phyloP scores from a whole-genome alignment of 2,329 filamentous ascomycete species.

The Oidium heveae region DNA sequence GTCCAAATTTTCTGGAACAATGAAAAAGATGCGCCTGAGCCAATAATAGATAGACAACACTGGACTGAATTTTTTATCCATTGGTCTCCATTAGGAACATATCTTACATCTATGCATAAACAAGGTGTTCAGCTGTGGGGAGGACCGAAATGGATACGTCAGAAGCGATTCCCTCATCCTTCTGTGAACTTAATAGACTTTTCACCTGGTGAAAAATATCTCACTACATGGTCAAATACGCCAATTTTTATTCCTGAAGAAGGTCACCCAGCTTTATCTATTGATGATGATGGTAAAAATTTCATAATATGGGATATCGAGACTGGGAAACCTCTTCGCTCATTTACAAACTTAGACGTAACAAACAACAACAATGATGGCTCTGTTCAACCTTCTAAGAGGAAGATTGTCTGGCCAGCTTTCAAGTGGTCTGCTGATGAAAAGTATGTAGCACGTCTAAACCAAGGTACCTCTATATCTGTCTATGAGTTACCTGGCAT shows the following conservation, averaged over 20 bases:
- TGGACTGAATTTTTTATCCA: constrained; percentile 98
- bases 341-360: constrained; percentile 74
- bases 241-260: constrained; percentile 81
- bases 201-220: constrained; percentile 75
- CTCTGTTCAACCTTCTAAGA: constrained; percentile 45
- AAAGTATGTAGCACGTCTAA: constrained; percentile 86
- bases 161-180: constrained; percentile 83
- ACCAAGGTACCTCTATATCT: constrained; percentile 67
- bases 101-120: constrained; percentile 76
- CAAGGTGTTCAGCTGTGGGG: constrained; percentile 97
- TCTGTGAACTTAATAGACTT: constrained; percentile 92
- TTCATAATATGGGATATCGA: constrained; percentile 97
- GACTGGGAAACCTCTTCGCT: constrained; percentile 69
- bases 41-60: constrained; percentile 71
- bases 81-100: constrained; percentile 92
- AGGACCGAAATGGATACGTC: constrained; percentile 64
- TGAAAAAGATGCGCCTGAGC: constrained; percentile 73
- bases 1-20: constrained; percentile 98
- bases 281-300: constrained; percentile 96
- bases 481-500: constrained; percentile 76
- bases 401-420: constrained; percentile 91
- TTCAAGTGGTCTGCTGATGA: constrained; percentile 99
- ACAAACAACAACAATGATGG: constrained; percentile 33
- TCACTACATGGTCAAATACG: constrained; percentile 90
- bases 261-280: constrained; percentile 55